A percentile compares a stretch with the other conserved stretches of the same genome.
These are phyloP conservation scores for Symmetrospora coprosmae DNA, from an alignment of 768 basidiomycete genomes.

Conservation along the genomic window DNA sequence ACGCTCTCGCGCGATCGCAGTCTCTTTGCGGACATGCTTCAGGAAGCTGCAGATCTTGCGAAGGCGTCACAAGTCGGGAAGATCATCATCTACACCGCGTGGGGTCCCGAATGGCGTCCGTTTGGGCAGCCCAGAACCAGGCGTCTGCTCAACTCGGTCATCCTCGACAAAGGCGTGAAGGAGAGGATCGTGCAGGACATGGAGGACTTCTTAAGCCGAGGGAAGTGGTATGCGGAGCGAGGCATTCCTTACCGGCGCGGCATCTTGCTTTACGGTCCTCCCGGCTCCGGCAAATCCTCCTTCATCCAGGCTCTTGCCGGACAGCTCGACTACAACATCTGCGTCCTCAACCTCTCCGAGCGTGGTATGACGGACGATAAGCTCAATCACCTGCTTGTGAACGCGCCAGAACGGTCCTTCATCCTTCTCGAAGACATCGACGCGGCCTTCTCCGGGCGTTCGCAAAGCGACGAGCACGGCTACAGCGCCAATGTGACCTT, in stretches of 20 bases:
- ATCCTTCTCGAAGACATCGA: conserved; percentile 96
- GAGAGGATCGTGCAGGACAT: conserved; percentile 71
- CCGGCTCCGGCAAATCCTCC: conserved; percentile 95
- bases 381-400: conserved; percentile 77
- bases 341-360: conserved; percentile 85
- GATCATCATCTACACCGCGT: conserved; percentile 87
- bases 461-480: conserved; percentile 85
- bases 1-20: conserved; percentile 72
- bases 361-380: conserved; percentile 94
- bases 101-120: conserved; percentile 90
- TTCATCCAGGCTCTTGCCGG: conserved; percentile 97
- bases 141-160: conserved; percentile 73
- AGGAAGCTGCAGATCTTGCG: conserved; percentile 79
- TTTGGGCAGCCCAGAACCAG: conserved; percentile 84
- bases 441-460: conserved; percentile 86
- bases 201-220: conserved; percentile 61
- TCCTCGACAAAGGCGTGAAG: conserved; percentile 66
- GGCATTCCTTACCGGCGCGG: conserved; percentile 95
- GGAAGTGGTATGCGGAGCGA: conserved; percentile 91
- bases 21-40: conserved; percentile 63
- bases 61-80: conserved; percentile 78
- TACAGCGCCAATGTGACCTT: conserved; percentile 90
- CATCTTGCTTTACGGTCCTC: conserved; percentile 86
- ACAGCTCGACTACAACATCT: conserved; percentile 82
- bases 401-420: conserved; percentile 81